Base-by-base conservation (phyloP, 2,329 filamentous ascomycete species). In the Alternaria atra region DNA sequence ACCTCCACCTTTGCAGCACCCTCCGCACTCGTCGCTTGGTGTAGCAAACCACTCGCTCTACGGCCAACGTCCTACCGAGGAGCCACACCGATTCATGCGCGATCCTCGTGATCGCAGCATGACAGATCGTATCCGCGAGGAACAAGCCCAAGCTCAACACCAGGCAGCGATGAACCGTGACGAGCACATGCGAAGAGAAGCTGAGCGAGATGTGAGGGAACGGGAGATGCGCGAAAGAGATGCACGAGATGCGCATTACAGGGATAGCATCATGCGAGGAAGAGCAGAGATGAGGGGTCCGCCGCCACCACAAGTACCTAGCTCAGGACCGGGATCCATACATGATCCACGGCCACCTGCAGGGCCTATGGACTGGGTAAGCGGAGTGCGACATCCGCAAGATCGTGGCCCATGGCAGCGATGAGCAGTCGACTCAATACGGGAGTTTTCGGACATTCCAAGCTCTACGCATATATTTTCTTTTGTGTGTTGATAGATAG, bases 51-150 rank as follows among this genome's bases (percentile, higher is more conserved):
- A 71, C 47, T 55, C 69, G 9, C 53, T 74, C 1, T 74, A 71
- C 37, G 64, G 67, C 15, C 74, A 75, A 56, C 73, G 73, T 27
- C 58, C 63, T 27, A 65, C 66, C 25, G 74, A 77, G 37, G 75
- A 76, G 34, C 64, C 68, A 1, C 69, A 69, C 52, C 72, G 70
- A n/a, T 74, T 71, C 32, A 60, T 60, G 58, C 58, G 58, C 29
- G 48, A 60, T 29, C 65, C 66, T 29, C 72, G 65, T 42, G 69
- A 71, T 43, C 68, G 65, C 23, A 66, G 70, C 15, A 65, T 74
- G 15, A 63, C 70, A 15, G 73, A 75, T 5, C 73, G 73, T 27
- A 69, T 75, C 8, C 73, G 72, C 17, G 74, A 76, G 34, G 74
- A 75, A 51, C 46, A 50, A 50, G 46, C 46, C 2, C 70, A 72